These are phyloP conservation scores for Datisca glomerata DNA, from an alignment of 306 rosid species.

Conservation along the genomic window DNA sequence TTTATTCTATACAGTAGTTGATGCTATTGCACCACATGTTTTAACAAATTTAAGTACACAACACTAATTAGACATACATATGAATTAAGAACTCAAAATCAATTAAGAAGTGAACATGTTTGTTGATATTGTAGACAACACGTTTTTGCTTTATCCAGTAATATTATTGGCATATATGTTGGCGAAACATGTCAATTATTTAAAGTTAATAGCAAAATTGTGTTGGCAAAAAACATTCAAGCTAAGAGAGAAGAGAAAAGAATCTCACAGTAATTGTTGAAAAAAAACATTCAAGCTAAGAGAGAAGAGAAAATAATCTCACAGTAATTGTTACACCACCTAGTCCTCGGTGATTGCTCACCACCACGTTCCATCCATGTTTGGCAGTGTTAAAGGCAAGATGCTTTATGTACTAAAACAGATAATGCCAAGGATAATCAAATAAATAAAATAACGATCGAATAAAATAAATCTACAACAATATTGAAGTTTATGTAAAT, in stretches of 20 bases:
- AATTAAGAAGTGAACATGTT: too few relatives aligned
- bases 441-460: too few relatives aligned
- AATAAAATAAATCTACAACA: too few relatives aligned
- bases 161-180: too few relatives aligned
- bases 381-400: constrained; percentile 57
- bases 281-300: neutral
- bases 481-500: too few relatives aligned
- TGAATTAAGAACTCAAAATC: too few relatives aligned
- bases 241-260: constrained; percentile 4
- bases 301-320: constrained; percentile 19
- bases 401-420: constrained; percentile 83
- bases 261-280: constrained; percentile 49
- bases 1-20: too few relatives aligned
- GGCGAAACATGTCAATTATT: neutral
- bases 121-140: too few relatives aligned
- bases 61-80: too few relatives aligned
- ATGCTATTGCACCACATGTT: too few relatives aligned
- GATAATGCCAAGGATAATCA: too few relatives aligned
- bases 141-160: neutral
- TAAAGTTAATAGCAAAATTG: neutral
- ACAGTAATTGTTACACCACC: constrained; percentile 91
- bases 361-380: constrained; percentile 61
- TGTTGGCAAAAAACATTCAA: neutral
- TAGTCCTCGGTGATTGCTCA: constrained; percentile 72
- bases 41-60: too few relatives aligned